These are phyloP conservation scores for Malus hybrid DNA, from an alignment of 331 rosid genomes.

Conservation along the genomic window DNA sequence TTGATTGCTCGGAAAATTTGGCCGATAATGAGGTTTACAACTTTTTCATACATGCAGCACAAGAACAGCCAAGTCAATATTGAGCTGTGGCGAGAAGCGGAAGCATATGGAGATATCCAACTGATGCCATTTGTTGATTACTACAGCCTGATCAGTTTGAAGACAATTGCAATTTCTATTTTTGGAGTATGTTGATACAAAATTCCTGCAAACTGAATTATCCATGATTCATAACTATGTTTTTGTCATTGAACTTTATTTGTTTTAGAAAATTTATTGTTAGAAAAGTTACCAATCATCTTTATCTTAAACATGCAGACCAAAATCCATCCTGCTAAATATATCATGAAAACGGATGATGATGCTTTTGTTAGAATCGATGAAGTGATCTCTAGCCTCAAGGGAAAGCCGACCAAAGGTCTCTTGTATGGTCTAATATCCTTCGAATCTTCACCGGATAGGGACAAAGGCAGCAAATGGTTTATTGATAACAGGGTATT, in stretches of 20 bases:
- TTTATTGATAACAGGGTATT: conserved; percentile 69
- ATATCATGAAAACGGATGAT: conserved; percentile 94
- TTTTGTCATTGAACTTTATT: neutral
- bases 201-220: neutral
- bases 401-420: conserved; percentile 50
- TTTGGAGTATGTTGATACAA: conserved; percentile 56
- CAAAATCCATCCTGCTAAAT: conserved; percentile 67
- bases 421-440: conserved; percentile 79
- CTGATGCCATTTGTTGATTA: conserved; percentile 94
- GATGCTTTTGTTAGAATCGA: conserved; percentile 93
- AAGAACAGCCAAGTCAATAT: conserved; percentile 63
- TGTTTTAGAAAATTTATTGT: neutral
- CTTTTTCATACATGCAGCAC: conserved; percentile 53
- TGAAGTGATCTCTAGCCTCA: conserved; percentile 75
- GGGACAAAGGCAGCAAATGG: conserved; percentile 85
- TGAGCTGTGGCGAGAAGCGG: conserved; percentile 89
- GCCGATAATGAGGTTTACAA: neutral
- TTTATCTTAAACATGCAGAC: conserved; percentile 50
- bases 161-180: conserved; percentile 84
- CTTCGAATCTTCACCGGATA: conserved; percentile 70
- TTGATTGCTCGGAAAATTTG: neutral
- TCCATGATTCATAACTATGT: neutral
- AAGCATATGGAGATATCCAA: conserved; percentile 83
- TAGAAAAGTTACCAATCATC: neutral
- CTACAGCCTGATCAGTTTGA: conserved; percentile 77